These are phyloP conservation scores for Astrephomene gubernaculifera DNA, from an alignment of 139 green algal genomes.

Conservation along the genomic window DNA sequence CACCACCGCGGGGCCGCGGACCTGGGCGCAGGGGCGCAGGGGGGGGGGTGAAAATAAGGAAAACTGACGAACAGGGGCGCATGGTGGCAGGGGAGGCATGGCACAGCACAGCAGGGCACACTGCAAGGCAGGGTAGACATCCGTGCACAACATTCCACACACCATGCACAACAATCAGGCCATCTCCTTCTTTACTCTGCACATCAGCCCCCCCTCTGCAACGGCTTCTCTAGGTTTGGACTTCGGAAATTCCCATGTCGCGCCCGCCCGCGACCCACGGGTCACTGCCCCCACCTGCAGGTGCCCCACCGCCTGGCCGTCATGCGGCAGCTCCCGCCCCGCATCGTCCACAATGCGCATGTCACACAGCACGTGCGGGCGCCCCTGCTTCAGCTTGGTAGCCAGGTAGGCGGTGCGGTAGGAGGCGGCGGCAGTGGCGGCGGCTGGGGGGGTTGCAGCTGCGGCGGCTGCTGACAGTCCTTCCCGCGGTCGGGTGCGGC, in stretches of 20 bases:
- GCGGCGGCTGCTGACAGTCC: not conserved
- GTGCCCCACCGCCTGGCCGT: conserved; percentile 67
- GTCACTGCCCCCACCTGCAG: conserved; percentile 75
- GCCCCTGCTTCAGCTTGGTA: conserved; percentile 68
- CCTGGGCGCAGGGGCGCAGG: conserved; percentile 33
- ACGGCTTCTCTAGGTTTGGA: no score
- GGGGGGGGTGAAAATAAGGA: no score
- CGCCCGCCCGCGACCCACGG: no score
- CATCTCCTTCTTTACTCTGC: no score
- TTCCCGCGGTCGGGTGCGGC: conserved; percentile 14
- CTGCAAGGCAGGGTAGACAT: no score
- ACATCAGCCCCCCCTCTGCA: no score
- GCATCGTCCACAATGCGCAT: conserved; percentile 76
- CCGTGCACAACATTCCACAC: no score
- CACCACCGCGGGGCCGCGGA: conserved; percentile 70
- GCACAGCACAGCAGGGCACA: no score
- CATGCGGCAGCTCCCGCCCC: conserved; percentile 61
- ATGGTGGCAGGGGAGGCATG: no score
- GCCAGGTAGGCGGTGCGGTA: conserved; percentile 6
- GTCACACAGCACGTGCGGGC: conserved; percentile 71
- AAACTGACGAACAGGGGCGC: no score
- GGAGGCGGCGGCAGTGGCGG: not conserved
- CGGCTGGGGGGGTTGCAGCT: not conserved
- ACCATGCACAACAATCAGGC: no score
- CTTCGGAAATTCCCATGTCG: no score